Evolutionary conservation across 2,329 filamentous ascomycete genomes (phyloP), one percentile per base, ranked within the genome.

Genomic region (Pseudocercospora eumusae): DNA sequence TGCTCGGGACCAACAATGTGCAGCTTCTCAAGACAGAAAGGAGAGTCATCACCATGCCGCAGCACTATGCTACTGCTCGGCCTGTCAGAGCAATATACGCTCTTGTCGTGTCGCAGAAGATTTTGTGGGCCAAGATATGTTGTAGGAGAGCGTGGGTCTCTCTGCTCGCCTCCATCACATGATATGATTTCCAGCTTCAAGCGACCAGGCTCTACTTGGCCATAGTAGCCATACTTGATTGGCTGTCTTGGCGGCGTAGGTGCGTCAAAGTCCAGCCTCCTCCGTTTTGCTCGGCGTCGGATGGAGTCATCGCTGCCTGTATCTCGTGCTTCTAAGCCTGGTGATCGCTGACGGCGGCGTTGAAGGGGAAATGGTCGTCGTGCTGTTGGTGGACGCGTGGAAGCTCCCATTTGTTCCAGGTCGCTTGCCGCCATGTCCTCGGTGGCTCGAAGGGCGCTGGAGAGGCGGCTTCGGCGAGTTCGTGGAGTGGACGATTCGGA

Each of bases 71-170:
- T 96, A 79, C 92, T 97, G 61, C 87, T 85, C 64, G 89, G 89
- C n/a, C 86, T 88, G 74, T 93, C 91, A 40, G 92, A 96, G 77
- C 92, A 96, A 74, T 97, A 98, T 2, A 96, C 91, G 10, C 89
- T 90, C 61, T 83, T 82, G 75, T 98, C 91, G 74, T 93, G 88
- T 68, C 85, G 87, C 64, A 98, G 81, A 27, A 97, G 88, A 74
- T 96, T 96, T 68, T 93, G 90, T 20, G 88, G 86, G 11, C 84
- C 84, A 66, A 91, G 90, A 69, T 88, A 85, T 18, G 70, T 71
- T 21, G 58, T 64, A 8, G 73, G 71, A 57, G 69, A 61, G 9
- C 70, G 66, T 23, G 69, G 68, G 64, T 88, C 87, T 56, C 84
- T 81, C 69, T 84, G 85, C 62, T 82, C 80, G 47, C 93, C 92